Conservation (phyloP, 768 basidiomycete genomes). For the Solioccasus polychromus region DNA sequence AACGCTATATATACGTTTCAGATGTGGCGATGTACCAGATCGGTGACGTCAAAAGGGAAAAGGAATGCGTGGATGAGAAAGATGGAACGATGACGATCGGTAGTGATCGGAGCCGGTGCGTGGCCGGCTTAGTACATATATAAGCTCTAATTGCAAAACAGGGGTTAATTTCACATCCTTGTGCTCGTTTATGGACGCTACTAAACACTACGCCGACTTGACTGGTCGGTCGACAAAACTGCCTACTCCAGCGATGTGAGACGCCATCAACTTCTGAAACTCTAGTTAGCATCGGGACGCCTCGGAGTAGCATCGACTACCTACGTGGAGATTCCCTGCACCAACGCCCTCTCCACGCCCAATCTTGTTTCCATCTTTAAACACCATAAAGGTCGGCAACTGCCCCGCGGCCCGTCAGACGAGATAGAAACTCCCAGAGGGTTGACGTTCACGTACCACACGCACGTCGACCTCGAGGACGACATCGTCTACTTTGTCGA, state of each 20-base stretch:
- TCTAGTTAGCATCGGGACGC: too few species aligned
- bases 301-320: conserved; percentile 13
- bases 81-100: too few species aligned
- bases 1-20: too few species aligned
- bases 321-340: conserved; percentile 23
- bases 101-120: too few species aligned
- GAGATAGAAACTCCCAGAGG: background rate
- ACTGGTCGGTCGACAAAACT: too few species aligned
- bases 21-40: too few species aligned
- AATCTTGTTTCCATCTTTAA: conserved; percentile 28
- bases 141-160: too few species aligned
- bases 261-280: conserved; percentile 22
- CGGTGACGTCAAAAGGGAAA: too few species aligned
- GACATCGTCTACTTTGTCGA: conserved; percentile 56
- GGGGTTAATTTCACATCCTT: conserved; percentile 19
- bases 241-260: conserved; percentile 15
- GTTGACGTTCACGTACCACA: conserved; percentile 43
- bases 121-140: too few species aligned
- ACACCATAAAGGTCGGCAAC: conserved; percentile 30
- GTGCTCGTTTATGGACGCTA: too few species aligned
- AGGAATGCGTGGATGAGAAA: too few species aligned
- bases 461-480: conserved; percentile 57
- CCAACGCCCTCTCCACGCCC: conserved; percentile 26
- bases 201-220: too few species aligned
- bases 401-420: background rate